Conservation (phyloP, 2,329 filamentous ascomycete species). For the Exserohilum rostratum region DNA sequence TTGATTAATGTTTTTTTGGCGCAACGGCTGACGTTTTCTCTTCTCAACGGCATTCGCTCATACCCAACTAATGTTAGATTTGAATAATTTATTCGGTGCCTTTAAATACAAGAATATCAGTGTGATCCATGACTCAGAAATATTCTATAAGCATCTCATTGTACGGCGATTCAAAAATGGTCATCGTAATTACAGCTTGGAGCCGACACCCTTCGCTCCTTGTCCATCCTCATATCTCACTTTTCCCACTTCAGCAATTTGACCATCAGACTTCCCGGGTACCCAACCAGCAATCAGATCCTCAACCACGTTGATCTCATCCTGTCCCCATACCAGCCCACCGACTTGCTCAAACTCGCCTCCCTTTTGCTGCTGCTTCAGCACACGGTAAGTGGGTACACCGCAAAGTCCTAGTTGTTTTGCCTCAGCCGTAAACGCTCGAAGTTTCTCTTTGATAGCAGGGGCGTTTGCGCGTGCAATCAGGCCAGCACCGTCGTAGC, state of each 20-base stretch:
- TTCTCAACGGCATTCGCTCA: neutral
- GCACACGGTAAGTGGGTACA: slow-evolving; percentile 42
- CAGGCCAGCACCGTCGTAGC: slow-evolving; percentile 33
- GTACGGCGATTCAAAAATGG: neutral
- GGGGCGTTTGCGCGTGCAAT: slow-evolving; percentile 33
- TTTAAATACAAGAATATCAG: no score
- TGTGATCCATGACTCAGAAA: no score
- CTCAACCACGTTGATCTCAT: slow-evolving; percentile 42
- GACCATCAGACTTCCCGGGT: slow-evolving; percentile 5
- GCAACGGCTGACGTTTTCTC: neutral
- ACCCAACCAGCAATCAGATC: slow-evolving; percentile 45
- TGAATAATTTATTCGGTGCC: neutral
- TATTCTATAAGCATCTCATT: neutral
- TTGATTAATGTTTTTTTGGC: neutral
- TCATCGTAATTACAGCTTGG: slow-evolving; percentile 6
- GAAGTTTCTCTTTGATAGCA: slow-evolving; percentile 31
- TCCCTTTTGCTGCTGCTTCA: slow-evolving; percentile 12
- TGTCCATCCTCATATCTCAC: slow-evolving; percentile 1
- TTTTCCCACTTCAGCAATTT: slow-evolving; percentile 15
- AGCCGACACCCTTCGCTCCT: neutral
- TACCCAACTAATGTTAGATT: neutral
- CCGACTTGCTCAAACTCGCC: slow-evolving; percentile 26
- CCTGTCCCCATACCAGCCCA: slow-evolving; percentile 44
- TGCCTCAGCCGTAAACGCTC: slow-evolving; percentile 39
- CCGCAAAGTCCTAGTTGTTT: slow-evolving; percentile 41